These are phyloP conservation scores for Acacia melanoxylon DNA, from an alignment of 306 rosid genomes.

Conservation along the genomic window DNA sequence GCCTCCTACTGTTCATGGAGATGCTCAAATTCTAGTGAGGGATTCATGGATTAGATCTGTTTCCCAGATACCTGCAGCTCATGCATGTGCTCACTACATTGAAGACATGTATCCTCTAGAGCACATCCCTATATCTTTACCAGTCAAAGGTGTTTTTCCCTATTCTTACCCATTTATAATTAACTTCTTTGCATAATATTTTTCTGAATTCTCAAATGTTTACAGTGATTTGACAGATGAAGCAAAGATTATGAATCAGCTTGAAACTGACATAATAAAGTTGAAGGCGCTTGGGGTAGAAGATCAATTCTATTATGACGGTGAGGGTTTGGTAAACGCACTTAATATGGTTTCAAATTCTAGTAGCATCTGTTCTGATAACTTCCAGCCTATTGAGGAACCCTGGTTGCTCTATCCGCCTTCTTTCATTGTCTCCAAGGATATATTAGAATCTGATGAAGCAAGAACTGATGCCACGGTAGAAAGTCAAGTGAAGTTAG, in stretches of 20 bases:
- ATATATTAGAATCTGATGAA: slow-evolving; percentile 44
- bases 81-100: slow-evolving; percentile 50
- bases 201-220: slow-evolving; percentile 98
- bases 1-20: slow-evolving; percentile 48
- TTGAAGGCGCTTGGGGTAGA: slow-evolving; percentile 35
- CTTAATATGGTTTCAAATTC: slow-evolving; percentile 41
- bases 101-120: slow-evolving; percentile 70
- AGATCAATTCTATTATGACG: slow-evolving; percentile 44
- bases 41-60: slow-evolving; percentile 80
- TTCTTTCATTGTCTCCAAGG: slow-evolving; percentile 38
- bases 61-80: slow-evolving; percentile 44
- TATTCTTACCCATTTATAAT: slow-evolving; percentile 30
- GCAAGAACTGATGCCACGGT: slow-evolving; percentile 39
- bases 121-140: slow-evolving; percentile 44
- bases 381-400: slow-evolving; percentile 80
- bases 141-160: slow-evolving; percentile 64
- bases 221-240: slow-evolving; percentile 99
- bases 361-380: slow-evolving; percentile 40
- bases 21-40: slow-evolving; percentile 55
- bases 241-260: slow-evolving; percentile 44
- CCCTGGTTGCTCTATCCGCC: slow-evolving; percentile 73
- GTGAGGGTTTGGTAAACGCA: slow-evolving; percentile 34
- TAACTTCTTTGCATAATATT: slow-evolving; percentile 51
- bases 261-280: slow-evolving; percentile 49
- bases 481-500: slow-evolving; percentile 48